Percentiles rank a stretch among this genome's conserved stretches.
Conservation (phyloP, 495 filamentous ascomycete species). For the Annulohypoxylon bovei region DNA sequence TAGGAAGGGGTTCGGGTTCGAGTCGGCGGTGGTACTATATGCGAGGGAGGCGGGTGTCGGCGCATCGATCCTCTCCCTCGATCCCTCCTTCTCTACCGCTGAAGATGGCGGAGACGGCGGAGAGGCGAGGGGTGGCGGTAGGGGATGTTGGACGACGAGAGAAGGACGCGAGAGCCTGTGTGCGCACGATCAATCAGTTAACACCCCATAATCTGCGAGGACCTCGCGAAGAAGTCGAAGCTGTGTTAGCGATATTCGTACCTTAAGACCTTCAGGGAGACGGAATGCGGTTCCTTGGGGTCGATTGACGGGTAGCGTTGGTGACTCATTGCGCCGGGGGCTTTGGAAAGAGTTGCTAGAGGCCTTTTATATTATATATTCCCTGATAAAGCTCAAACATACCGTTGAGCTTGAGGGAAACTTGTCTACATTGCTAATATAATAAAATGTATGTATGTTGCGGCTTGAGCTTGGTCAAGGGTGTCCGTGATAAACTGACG, state of each 20-base stretch:
- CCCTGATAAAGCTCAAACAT: not conserved
- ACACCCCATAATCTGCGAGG: not conserved
- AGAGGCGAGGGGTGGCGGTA: constrained; percentile 38
- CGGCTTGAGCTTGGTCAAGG: not conserved
- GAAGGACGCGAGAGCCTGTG: constrained; percentile 63
- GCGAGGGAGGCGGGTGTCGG: constrained; percentile 59
- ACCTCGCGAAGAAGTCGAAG: not conserved
- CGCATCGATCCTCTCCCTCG: not conserved
- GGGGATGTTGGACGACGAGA: constrained; percentile 62
- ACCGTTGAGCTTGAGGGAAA: not conserved
- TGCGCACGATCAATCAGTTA: not conserved
- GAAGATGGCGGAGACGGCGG: constrained; percentile 10
- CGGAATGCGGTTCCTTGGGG: constrained; percentile 79
- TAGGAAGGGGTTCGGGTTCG: constrained; percentile 59
- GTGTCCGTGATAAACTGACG: constrained; percentile 21
- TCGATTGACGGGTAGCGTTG: constrained; percentile 66
- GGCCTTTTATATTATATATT: not conserved
- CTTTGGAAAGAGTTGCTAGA: constrained; percentile 6
- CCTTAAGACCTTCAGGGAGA: constrained; percentile 86
- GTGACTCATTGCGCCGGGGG: constrained; percentile 54
- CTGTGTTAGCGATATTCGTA: constrained; percentile 47
- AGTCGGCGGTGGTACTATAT: constrained; percentile 47
- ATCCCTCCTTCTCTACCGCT: not conserved
- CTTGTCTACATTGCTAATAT: not conserved
- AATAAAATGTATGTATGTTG: not conserved